Evolutionary conservation across 202 grass and related monocot species (phyloP), one percentile per base, ranked within the genome.

Genomic region (Bolboschoenoplectus hybrid): DNA sequence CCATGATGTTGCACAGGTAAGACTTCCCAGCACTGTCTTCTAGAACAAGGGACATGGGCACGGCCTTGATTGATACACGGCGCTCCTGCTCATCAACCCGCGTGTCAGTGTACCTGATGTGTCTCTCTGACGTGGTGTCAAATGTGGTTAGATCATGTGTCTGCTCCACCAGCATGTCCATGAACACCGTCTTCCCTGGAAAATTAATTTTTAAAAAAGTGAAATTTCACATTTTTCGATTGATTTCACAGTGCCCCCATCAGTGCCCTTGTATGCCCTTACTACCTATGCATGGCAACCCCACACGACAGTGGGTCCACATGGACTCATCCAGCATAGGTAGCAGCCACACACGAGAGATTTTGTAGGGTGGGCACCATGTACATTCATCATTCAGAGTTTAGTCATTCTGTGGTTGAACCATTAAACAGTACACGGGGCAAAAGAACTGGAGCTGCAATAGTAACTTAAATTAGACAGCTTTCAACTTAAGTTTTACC

Each of bases 111-210:
- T 92, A 97, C 41, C 93, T 67, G 81, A 94, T 85, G 12, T 97
- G 97, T 57, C 92, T 89, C 92, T 99, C 97, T 47, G 89, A 92
- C 65, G 91, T 92, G 3, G 88, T 68, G 43, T 99, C 94, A 66
- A 97, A 99, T 0, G 93, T 99, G 84, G 82, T 91, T 62, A 99
- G 90, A 51, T 99, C 90, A 89, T 99, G 97, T 1, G 97, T 99
- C 86, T 99, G 97, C 90, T 99, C 97, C 58, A 99, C 91, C 60
- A 99, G 90, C 97, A 99, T 99, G 92, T 99, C 97, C 93, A 97
- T 93, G 90, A 99, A 97, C 58, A 96, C 86, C 39, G 97, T 99
- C 83, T 99, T 99, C 35, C 97, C 80, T 82, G n/a, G 20, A 82
- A 63, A 82, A 46, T 14, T 43, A n/a, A 63, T 38, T 58, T 6